Evolutionary conservation across 352 stramenopile genomes (phyloP).

Genomic region (Aphanomyces stellatus): DNA sequence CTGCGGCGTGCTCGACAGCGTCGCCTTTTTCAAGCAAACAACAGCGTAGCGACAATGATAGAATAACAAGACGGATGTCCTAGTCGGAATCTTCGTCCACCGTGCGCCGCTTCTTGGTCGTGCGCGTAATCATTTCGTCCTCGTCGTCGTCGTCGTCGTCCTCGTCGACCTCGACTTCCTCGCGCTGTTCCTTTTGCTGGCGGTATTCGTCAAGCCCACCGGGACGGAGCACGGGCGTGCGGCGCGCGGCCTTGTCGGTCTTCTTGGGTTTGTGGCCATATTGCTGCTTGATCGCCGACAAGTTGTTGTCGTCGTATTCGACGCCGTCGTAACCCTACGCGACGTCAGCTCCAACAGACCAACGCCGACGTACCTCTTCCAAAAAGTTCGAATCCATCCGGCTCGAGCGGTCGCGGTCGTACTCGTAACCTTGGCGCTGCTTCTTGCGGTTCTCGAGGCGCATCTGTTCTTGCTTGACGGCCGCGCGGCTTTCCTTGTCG

Average conservation of each 20-base stretch:
- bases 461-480: constrained; percentile 78
- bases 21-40: constrained; percentile 43
- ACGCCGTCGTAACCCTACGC: constrained; percentile 42
- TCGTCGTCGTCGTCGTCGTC: constrained; percentile 63
- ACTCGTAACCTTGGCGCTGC: constrained; percentile 68
- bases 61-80: too few species aligned
- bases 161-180: constrained; percentile 37
- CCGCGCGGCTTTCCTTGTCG: constrained; percentile 75
- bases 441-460: constrained; percentile 82
- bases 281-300: constrained; percentile 78
- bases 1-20: constrained; percentile 58
- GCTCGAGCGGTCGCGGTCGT: constrained; percentile 56
- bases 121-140: constrained; percentile 66
- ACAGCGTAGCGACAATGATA: not conserved
- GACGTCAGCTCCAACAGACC: too few species aligned
- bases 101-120: constrained; percentile 74
- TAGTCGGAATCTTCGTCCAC: constrained; percentile 78
- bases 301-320: constrained; percentile 79
- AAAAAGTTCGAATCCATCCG: constrained; percentile 81
- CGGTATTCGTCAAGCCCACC: constrained; percentile 79
- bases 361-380: constrained; percentile 45
- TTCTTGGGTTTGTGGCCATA: constrained; percentile 41
- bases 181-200: constrained; percentile 28
- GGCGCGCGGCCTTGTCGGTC: constrained; percentile 28
- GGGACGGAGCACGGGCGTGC: constrained; percentile 20